Evolutionary conservation across 83 land plant species (phyloP).

Genomic region (Picea abies): DNA sequence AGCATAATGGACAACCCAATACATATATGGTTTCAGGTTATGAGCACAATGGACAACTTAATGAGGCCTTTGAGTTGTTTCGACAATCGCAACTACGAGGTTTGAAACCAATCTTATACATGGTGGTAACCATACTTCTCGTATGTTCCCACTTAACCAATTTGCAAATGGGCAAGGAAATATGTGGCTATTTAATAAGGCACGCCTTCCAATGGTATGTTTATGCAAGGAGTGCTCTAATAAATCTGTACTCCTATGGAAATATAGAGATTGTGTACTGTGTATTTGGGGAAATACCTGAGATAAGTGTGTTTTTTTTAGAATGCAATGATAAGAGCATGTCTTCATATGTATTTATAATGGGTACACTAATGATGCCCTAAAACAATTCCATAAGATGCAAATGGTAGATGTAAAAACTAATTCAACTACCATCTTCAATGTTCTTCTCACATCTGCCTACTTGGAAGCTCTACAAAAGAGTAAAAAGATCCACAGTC

Average conservation of each 20-base stretch:
- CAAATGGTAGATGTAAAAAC: background rate
- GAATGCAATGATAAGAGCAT: background rate
- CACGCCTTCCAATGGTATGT: too few relatives aligned
- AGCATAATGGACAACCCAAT: slow-evolving; percentile 44
- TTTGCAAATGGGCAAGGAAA: slow-evolving; percentile 19
- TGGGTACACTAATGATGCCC: background rate
- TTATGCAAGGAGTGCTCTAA: too few relatives aligned
- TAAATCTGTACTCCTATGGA: too few relatives aligned
- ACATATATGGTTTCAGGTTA: slow-evolving; percentile 51
- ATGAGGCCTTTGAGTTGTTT: slow-evolving; percentile 33
- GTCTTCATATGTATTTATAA: background rate
- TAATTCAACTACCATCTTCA: background rate
- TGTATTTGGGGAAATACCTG: too few relatives aligned
- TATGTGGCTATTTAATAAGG: too few relatives aligned
- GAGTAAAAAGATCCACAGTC: background rate
- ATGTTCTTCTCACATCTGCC: background rate
- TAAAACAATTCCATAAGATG: background rate
- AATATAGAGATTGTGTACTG: too few relatives aligned
- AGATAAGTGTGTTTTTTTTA: too few relatives aligned
- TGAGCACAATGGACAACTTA: slow-evolving; percentile 43
- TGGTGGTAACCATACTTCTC: background rate
- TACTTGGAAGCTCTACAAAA: background rate
- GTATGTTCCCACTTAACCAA: slow-evolving; percentile 18
- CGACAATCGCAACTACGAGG: background rate
- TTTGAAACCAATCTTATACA: background rate